Evolutionary conservation across 1,284 basidiomycete genomes (phyloP).

Genomic region (Papiliotrema flavescens): DNA sequence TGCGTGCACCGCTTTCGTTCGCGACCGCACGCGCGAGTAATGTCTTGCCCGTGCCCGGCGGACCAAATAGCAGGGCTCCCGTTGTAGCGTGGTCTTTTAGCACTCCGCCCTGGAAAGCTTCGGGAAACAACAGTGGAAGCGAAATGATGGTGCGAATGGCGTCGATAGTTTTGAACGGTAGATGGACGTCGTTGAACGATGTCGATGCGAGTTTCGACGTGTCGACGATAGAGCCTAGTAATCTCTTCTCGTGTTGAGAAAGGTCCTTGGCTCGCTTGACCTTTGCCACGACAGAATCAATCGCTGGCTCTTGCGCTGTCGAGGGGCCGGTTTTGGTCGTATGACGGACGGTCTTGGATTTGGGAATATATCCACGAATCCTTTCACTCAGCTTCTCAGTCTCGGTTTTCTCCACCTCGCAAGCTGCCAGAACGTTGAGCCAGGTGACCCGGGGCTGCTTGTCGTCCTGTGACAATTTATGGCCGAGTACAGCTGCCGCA

Average conservation of each 20-base stretch:
- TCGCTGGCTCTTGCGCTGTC: slow-evolving; percentile 7
- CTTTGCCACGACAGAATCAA: slow-evolving; percentile 63
- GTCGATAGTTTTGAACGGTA: slow-evolving; percentile 79
- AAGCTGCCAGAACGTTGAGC: slow-evolving; percentile 27
- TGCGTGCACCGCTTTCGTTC: slow-evolving; percentile 82
- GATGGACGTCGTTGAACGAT: slow-evolving; percentile 79
- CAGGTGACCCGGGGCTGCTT: slow-evolving; percentile 18
- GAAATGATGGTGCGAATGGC: slow-evolving; percentile 86
- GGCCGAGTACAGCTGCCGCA: slow-evolving; percentile 1
- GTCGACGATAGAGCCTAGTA: slow-evolving; percentile 80
- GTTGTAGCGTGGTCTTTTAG: slow-evolving; percentile 84
- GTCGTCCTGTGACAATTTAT: neutral
- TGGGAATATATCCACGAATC: neutral
- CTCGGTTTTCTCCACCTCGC: slow-evolving; percentile 13
- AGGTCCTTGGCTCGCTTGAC: slow-evolving; percentile 70
- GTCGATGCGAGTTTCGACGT: slow-evolving; percentile 62
- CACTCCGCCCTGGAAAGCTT: slow-evolving; percentile 85
- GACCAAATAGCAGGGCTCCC: slow-evolving; percentile 83
- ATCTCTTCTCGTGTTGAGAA: slow-evolving; percentile 68
- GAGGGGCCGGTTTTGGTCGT: slow-evolving; percentile 5
- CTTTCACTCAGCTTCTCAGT: neutral
- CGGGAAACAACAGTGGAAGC: slow-evolving; percentile 81
- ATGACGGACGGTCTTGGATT: neutral
- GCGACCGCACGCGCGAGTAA: slow-evolving; percentile 85
- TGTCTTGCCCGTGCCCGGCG: slow-evolving; percentile 86